Evolutionary conservation across 73 alveolate genomes (phyloP), one percentile per base, ranked within the genome.

Genomic region (Effrenium voratum): DNA sequence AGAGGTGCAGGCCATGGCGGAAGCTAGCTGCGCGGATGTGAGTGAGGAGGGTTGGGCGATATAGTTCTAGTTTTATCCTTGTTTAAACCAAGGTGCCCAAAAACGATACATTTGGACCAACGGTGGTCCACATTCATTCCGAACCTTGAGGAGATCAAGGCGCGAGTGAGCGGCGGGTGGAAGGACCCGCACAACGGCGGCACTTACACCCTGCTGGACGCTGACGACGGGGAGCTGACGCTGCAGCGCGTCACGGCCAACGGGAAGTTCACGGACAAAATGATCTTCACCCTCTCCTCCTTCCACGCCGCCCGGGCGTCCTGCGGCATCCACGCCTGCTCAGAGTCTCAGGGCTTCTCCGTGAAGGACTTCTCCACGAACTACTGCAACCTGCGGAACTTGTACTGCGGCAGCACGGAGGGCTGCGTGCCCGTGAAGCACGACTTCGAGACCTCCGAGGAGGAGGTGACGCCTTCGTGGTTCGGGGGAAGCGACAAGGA

Each of bases 311-410:
- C 49, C 22, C 68, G n/a, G 32, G 77, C 93, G 12, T n/a, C 32
- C 50, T 86, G 94, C 52, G 94, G 82, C 83, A 86, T 86, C 45
- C 63, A 59, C 40, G 94, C 94, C 66, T 86, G 94, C 94, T 59
- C 83, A 19, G 94, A 86, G 66, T 59, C 83, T 6, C 93, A 84
- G 60, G 73, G 43, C 79, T 55, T 84, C 59, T 84, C 93, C 22
- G 52, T 84, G 44, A 49, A 49, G 60, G 93, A 84, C 46, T 84
- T 84, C 93, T 84, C 93, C 72, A 84, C 93, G 44, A 84, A 84
- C 93, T 84, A 84, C 57, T 84, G 93, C 93, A 84, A 84, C 44
- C 76, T 84, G 45, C 76, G 79, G 30, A 84, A 84, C 59, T 57
- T 84, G 45, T 84, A 84, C 79, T 84, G 93, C 30, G 68, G 70